Evolutionary conservation across 2,329 filamentous ascomycete genomes (phyloP).

Genomic region (Dactylonectria estremocensis): DNA sequence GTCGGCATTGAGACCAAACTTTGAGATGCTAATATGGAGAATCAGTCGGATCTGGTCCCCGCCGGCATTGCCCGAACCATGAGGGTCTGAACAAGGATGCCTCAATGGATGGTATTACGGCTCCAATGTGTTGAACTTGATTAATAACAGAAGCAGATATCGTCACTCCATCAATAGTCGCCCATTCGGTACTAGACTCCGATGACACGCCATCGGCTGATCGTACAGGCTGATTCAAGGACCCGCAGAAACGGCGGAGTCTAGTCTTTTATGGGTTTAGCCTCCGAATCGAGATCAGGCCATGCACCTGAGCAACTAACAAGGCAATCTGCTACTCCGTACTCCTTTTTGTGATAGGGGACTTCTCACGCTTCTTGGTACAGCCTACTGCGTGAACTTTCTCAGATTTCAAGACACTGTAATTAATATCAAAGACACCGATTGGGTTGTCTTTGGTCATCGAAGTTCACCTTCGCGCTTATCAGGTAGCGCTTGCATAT

Average conservation of each 20-base stretch:
- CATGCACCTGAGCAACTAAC: slow-evolving; percentile 10
- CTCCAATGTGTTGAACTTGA: neutral
- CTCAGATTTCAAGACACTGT: too few relatives aligned
- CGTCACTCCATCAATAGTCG: slow-evolving; percentile 20
- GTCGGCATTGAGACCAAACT: neutral
- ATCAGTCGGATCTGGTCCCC: neutral
- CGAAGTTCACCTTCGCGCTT: too few relatives aligned
- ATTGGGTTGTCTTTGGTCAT: too few relatives aligned
- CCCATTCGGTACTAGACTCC: slow-evolving; percentile 47
- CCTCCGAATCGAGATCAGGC: slow-evolving; percentile 1
- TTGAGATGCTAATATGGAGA: neutral
- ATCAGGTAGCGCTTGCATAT: too few relatives aligned
- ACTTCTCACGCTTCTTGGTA: too few relatives aligned
- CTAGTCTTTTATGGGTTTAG: slow-evolving; percentile 48
- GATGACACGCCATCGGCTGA: slow-evolving; percentile 14
- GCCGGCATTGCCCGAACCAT: neutral
- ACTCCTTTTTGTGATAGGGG: too few relatives aligned
- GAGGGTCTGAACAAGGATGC: neutral
- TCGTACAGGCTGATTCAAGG: neutral
- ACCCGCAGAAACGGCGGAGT: slow-evolving; percentile 42
- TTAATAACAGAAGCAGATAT: slow-evolving; percentile 26
- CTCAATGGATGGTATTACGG: neutral
- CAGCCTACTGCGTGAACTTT: too few relatives aligned
- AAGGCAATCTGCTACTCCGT: too few relatives aligned
- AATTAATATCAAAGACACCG: too few relatives aligned